A percentile compares a stretch with the other conserved stretches of the same genome.
Evolutionary conservation across 805 yeast species (phyloP).

Genomic region (Metschnikowia similis): DNA sequence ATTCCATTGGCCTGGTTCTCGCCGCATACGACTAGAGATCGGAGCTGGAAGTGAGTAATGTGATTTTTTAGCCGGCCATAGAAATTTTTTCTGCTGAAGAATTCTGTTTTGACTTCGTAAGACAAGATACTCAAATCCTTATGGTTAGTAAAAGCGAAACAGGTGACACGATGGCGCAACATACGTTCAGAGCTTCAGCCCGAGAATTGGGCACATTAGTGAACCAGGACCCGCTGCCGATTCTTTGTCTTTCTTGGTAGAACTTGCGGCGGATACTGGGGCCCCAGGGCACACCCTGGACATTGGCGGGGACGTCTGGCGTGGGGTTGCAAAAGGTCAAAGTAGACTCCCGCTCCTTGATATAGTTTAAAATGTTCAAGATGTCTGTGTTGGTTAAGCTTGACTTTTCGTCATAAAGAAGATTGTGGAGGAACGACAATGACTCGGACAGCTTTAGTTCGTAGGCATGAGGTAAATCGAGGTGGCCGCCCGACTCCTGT

Average conservation of each 20-base stretch:
- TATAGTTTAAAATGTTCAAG: slow-evolving; percentile 29
- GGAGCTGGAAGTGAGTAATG: slow-evolving; percentile 54
- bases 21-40: slow-evolving; percentile 45
- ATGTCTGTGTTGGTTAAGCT: slow-evolving; percentile 33
- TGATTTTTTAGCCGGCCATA: slow-evolving; percentile 44
- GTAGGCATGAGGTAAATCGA: slow-evolving; percentile 25
- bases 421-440: slow-evolving; percentile 36
- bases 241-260: slow-evolving; percentile 28
- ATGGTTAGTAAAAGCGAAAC: slow-evolving; percentile 19
- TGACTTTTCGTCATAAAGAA: slow-evolving; percentile 35
- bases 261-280: slow-evolving; percentile 29
- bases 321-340: slow-evolving; percentile 25
- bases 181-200: slow-evolving; percentile 30
- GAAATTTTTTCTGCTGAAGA: slow-evolving; percentile 36
- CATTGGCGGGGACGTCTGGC: slow-evolving; percentile 17
- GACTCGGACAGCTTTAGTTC: slow-evolving; percentile 40
- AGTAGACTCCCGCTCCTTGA: slow-evolving; percentile 33
- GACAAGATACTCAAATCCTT: slow-evolving; percentile 20
- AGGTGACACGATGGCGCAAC: slow-evolving; percentile 12
- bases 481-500: slow-evolving; percentile 1
- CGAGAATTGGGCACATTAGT: slow-evolving; percentile 34
- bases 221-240: slow-evolving; percentile 37
- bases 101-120: slow-evolving; percentile 27
- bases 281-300: slow-evolving; percentile 39
- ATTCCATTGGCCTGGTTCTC: slow-evolving; percentile 31